phyloP scores from a whole-genome alignment of 2,329 filamentous ascomycete species.

The Reticulascus tulasneorum region DNA sequence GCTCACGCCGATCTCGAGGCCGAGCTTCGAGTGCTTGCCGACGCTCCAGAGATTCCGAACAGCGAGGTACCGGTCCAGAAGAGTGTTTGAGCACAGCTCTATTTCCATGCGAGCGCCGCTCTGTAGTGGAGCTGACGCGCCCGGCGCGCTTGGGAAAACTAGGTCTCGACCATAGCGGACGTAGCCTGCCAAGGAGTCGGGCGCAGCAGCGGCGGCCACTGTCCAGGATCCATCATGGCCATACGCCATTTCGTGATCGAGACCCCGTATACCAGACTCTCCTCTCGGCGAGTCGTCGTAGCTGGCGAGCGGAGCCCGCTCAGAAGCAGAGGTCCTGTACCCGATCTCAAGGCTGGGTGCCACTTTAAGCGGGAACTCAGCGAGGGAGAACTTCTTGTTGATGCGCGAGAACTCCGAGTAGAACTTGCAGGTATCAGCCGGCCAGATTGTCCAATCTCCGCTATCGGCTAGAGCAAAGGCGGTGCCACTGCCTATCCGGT shows the following conservation, averaged over 20 bases:
- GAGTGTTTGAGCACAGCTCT: slow-evolving; percentile 34
- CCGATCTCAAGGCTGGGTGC: slow-evolving; percentile 38
- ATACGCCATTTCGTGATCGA: slow-evolving; percentile 29
- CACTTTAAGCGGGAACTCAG: slow-evolving; percentile 22
- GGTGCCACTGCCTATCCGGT: slow-evolving; percentile 27
- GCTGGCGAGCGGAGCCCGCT: slow-evolving; percentile 25
- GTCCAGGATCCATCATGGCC: slow-evolving; percentile 32
- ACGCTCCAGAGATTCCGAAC: slow-evolving; percentile 38
- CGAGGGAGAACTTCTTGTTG: slow-evolving; percentile 23
- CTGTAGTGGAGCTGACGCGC: neutral
- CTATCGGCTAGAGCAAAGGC: slow-evolving; percentile 36
- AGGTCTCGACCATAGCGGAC: slow-evolving; percentile 33
- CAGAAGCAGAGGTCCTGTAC: slow-evolving; percentile 28
- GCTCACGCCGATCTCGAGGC: slow-evolving; percentile 40
- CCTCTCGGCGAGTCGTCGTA: slow-evolving; percentile 26
- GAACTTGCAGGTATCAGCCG: slow-evolving; percentile 25
- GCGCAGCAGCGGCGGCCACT: slow-evolving; percentile 28
- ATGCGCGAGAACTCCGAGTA: slow-evolving; percentile 28
- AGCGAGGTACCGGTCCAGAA: slow-evolving; percentile 34
- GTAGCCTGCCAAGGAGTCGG: slow-evolving; percentile 27
- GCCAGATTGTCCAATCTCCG: slow-evolving; percentile 32
- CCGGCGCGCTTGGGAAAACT: slow-evolving; percentile 15
- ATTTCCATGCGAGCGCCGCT: slow-evolving; percentile 33
- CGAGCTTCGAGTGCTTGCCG: slow-evolving; percentile 36
- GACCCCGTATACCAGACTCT: slow-evolving; percentile 30